phyloP scores from a whole-genome alignment of 2,329 filamentous ascomycete genomes.

The Apiospora saccharicola region DNA sequence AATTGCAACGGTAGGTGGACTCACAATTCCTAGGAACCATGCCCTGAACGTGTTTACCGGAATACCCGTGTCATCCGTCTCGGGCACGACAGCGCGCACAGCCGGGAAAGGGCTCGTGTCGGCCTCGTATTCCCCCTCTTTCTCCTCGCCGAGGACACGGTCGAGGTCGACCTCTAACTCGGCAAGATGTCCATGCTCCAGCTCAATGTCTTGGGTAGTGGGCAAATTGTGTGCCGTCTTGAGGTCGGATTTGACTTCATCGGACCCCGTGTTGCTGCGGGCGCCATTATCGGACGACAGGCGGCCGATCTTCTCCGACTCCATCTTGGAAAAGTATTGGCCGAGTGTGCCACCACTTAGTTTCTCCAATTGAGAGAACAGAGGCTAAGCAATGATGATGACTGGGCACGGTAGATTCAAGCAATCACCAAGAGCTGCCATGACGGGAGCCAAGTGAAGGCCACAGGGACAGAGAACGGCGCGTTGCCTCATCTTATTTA shows the following conservation, averaged over 20 bases:
- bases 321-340: not conserved
- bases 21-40: conserved; percentile 52
- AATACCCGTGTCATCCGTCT: conserved; percentile 47
- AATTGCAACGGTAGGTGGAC: conserved; percentile 22
- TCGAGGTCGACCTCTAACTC: conserved; percentile 44
- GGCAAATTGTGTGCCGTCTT: conserved; percentile 30
- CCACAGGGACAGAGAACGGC: not conserved
- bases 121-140: conserved; percentile 42
- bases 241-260: conserved; percentile 26
- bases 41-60: conserved; percentile 54
- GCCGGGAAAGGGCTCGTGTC: conserved; percentile 46
- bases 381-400: not conserved
- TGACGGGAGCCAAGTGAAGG: conserved; percentile 19
- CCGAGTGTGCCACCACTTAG: not conserved
- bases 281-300: conserved; percentile 22
- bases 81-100: conserved; percentile 53
- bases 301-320: conserved; percentile 25
- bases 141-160: conserved; percentile 34
- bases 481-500: not conserved
- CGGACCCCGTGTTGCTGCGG: not conserved
- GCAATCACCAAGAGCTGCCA: conserved; percentile 8
- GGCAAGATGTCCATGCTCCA: conserved; percentile 39
- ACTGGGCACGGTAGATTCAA: not conserved
- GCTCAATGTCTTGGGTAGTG: conserved; percentile 31
- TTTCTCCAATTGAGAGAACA: not conserved